Evolutionary conservation across 768 basidiomycete species (phyloP).

Genomic region (Xerocomellus amylosporus): DNA sequence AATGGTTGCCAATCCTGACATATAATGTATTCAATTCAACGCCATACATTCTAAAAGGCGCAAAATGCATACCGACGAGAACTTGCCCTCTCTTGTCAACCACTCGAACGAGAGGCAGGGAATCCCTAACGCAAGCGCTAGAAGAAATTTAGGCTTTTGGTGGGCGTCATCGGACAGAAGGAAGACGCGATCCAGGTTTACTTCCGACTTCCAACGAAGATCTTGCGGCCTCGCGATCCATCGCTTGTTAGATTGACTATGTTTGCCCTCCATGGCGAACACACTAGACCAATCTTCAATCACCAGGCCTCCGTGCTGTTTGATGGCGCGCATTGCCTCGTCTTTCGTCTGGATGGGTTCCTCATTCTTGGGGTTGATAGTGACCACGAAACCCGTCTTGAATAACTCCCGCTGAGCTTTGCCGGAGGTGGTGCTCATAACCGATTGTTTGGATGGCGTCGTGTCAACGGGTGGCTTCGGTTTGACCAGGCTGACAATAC

Average conservation of each 20-base stretch:
- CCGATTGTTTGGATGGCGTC: conserved; percentile 49
- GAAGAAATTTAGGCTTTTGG: conserved; percentile 76
- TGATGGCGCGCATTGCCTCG: conserved; percentile 42
- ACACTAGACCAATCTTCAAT: conserved; percentile 62
- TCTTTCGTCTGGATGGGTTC: conserved; percentile 43
- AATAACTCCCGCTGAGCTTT: conserved; percentile 38
- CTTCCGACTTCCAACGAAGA: conserved; percentile 41
- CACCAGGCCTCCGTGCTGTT: conserved; percentile 51
- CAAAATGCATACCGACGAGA: conserved; percentile 23
- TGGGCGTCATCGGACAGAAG: conserved; percentile 63
- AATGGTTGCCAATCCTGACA: conserved; percentile 60
- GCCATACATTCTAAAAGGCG: conserved; percentile 2
- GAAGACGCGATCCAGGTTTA: conserved; percentile 50
- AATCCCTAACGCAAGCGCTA: conserved; percentile 81
- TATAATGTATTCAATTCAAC: conserved; percentile 16
- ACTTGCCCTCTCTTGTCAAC: conserved; percentile 34
- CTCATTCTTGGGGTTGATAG: conserved; percentile 40
- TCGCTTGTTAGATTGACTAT: conserved; percentile 41
- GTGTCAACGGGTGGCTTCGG: conserved; percentile 37
- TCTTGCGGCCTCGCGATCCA: conserved; percentile 54
- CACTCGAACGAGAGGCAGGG: conserved; percentile 70
- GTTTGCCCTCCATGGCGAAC: conserved; percentile 53
- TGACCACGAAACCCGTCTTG: conserved; percentile 60
- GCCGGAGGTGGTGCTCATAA: conserved; percentile 37
- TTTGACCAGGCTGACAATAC: conserved; percentile 42